These are phyloP conservation scores for Coprinellus micaceus DNA, from an alignment of 768 basidiomycete genomes.

Conservation along the genomic window DNA sequence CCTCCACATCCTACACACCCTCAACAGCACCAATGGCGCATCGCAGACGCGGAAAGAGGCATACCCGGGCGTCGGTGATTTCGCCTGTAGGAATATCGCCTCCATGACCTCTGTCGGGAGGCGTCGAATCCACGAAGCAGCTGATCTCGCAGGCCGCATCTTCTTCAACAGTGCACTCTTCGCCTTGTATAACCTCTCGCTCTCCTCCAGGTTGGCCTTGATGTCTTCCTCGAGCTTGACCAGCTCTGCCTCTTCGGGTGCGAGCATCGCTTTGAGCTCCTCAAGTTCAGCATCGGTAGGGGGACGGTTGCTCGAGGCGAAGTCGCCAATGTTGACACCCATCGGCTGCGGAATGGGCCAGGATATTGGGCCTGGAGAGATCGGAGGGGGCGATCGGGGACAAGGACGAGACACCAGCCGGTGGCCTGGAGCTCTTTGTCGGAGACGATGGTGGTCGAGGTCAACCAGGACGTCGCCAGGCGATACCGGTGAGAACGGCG, in stretches of 20 bases:
- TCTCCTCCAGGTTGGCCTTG: not conserved
- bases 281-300: not conserved
- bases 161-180: not conserved
- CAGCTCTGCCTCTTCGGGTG: not conserved
- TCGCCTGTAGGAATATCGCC: not conserved
- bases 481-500: no score
- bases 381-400: no score
- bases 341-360: no score
- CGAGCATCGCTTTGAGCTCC: not conserved
- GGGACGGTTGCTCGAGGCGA: no score
- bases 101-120: not conserved
- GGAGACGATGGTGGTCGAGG: no score
- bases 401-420: no score
- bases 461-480: no score
- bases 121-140: not conserved
- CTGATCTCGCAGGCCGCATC: not conserved
- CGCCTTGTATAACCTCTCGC: not conserved
- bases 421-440: not conserved
- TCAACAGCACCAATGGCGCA: not conserved
- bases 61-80: not conserved
- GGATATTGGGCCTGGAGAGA: no score
- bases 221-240: not conserved
- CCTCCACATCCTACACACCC: not conserved
- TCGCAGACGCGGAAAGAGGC: not conserved
- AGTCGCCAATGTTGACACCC: no score